phyloP scores from a whole-genome alignment of 1,284 basidiomycete species.

The Cryptococcus sp. region DNA sequence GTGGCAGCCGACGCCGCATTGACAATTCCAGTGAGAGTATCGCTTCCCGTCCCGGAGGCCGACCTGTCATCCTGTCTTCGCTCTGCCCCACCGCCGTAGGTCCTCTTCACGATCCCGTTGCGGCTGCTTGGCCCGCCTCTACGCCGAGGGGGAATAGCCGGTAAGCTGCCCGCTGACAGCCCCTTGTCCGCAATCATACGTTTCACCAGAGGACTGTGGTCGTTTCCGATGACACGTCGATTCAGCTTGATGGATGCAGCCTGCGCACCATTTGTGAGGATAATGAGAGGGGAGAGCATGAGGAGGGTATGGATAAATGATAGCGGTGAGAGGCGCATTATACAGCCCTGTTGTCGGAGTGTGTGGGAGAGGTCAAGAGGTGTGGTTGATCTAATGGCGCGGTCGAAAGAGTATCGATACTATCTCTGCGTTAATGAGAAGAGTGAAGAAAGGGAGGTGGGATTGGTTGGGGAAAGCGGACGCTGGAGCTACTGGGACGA shows the following conservation, averaged over 20 bases:
- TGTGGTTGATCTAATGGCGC: too few species aligned
- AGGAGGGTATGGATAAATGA: background rate
- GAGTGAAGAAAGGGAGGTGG: too few species aligned
- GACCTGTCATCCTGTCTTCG: background rate
- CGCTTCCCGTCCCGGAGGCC: background rate
- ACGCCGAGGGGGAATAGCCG: background rate
- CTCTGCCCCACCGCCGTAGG: background rate
- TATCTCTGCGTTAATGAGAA: too few species aligned
- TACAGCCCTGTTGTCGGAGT: too few species aligned
- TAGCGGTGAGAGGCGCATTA: background rate
- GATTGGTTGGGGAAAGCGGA: too few species aligned
- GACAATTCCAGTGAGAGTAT: too few species aligned
- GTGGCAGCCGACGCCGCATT: too few species aligned
- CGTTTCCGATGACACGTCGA: background rate
- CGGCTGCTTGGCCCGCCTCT: background rate
- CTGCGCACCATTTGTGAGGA: background rate
- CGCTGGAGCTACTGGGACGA: too few species aligned
- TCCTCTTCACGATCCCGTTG: background rate
- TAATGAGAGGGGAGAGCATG: background rate
- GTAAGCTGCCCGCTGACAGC: too few species aligned
- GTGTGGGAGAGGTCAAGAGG: too few species aligned
- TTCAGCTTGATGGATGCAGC: constrained; percentile 2
- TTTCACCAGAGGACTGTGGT: constrained; percentile 1
- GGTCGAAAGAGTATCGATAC: too few species aligned
- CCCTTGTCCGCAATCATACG: constrained; percentile 2